phyloP scores from a whole-genome alignment of 1,284 basidiomycete species.

The Ganoderma lucidum region DNA sequence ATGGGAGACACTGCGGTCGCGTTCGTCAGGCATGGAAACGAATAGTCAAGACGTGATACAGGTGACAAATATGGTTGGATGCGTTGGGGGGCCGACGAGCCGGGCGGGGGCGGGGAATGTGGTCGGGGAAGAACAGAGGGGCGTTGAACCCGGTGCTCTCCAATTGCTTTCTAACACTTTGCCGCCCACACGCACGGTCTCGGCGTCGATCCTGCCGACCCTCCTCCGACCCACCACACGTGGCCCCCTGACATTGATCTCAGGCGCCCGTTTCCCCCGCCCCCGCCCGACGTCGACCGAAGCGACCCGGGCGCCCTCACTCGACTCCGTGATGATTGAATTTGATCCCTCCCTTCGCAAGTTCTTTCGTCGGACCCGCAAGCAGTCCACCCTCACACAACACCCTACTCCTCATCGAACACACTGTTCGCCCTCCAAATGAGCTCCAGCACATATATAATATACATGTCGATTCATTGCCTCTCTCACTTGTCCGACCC shows the following conservation, averaged over 20 bases:
- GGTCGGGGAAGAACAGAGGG: slow-evolving; percentile 19
- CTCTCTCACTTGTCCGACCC: neutral
- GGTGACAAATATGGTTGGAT: slow-evolving; percentile 9
- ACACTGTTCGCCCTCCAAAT: neutral
- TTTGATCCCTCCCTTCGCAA: neutral
- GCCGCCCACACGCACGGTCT: slow-evolving; percentile 33
- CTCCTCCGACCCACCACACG: slow-evolving; percentile 24
- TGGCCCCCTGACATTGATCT: slow-evolving; percentile 1
- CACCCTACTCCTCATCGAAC: neutral
- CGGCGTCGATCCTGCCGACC: slow-evolving; percentile 28
- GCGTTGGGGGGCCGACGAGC: slow-evolving; percentile 1
- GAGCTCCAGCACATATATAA: neutral
- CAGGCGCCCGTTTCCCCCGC: neutral
- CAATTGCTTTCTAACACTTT: slow-evolving; percentile 32
- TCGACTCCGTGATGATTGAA: neutral
- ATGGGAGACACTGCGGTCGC: slow-evolving; percentile 66
- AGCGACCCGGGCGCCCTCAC: neutral
- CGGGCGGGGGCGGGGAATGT: slow-evolving; percentile 7
- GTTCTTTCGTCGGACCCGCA: neutral
- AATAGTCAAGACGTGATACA: slow-evolving; percentile 6
- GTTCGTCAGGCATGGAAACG: slow-evolving; percentile 43
- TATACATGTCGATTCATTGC: neutral
- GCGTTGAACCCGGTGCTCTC: slow-evolving; percentile 28
- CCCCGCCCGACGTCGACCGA: neutral
- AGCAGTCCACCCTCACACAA: neutral